Base-by-base conservation (phyloP, 192 early-diverging fungal genomes). In the Spizellomyces sp. region DNA sequence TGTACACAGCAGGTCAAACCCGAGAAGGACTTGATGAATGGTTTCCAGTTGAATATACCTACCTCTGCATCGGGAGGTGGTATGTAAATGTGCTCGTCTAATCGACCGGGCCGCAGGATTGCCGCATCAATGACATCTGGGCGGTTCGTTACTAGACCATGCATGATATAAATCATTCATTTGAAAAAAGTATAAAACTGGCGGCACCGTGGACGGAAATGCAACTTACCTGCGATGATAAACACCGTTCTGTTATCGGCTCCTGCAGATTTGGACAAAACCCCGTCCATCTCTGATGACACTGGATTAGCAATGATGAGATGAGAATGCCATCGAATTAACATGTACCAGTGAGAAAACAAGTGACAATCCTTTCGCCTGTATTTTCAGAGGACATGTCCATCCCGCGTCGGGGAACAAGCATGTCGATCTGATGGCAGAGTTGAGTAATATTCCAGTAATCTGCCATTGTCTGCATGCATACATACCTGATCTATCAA, bases 401-500 rank as follows among this genome's bases (percentile, higher is more conserved):
- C 0, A 85, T 85, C 46, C 91, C 94, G 66, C 94, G 83, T 41
- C 76, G 77, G 12, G 91, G 92, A 1, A 91, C 86, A 6, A 96
- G 73, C n/a, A 90, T 84, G 70, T 96, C 95, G 59, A 95, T 88
- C 88, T 92, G 80, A 12, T 27, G 0, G 3, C 27, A 36, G 10
- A 52, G 12, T 15, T 14, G 10, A 36, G 0, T 36, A 36, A 36
- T 36, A 36, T 0, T 36, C 27, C 19, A n/a, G 65, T 64, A 77
- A 60, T 2, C 19, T 55, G 15, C 3, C 54, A 21, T 15, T n/a
- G 17, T 10, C 41, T 61, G 2, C 59, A 15, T 61, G 3, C 14
- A 22, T n/a, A 12, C 45, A 45, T 81, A 91, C 87, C 78, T 98
- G 93, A 78, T 98, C 96, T 69, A 98, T 93, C 45, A 98, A 88